Base-by-base conservation (phyloP, 345 rosid genomes). In the Eucalyptus erythrocorys region DNA sequence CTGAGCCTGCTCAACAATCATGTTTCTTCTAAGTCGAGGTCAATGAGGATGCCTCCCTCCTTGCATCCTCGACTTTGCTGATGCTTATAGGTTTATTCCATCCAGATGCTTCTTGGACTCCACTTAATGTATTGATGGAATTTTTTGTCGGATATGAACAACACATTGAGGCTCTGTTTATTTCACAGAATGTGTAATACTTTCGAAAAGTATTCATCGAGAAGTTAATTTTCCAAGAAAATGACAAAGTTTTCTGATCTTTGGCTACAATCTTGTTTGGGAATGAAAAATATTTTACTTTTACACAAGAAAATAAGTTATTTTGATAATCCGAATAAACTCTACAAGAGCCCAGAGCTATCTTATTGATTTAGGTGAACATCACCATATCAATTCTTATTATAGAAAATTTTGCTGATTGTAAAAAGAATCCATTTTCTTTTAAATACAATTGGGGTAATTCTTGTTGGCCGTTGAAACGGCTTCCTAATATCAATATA, bases 381-480 rank as follows among this genome's bases (percentile, higher is more conserved):
- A 1, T 64, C 19, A 14, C 32, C 9, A 7, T n/a, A 64, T 30
- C 37, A 64, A 30, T 64, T n/a, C 32, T n/a, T 61, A 4, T 13
- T 17, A 61, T 0, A 61, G 2, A 61, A 61, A 61, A 30, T 30
- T 64, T n/a, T 64, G 71, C 0, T 9, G 5, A 7, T 14, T 61
- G 37, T 64, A 4, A 7, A 64, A 51, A 51, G 7, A 59, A 27
- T 27, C 66, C 32, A 59, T 61, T 61, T 7, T n/a, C 8, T 13
- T 14, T 14, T 24, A 37, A 64, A 64, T 7, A 14, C 34, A n/a
- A 30, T 1, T 6, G 0, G 37, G n/a, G 76, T 64, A 61, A n/a
- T 30, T 51, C 1, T 3, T 7, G 57, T 51, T 51, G 10, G 57
- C 26, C 5, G 2, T 51, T 2, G 0, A 51, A 51, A 51, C 0